Base-by-base conservation (phyloP, 2,329 filamentous ascomycete genomes). In the Alternaria consortialis region DNA sequence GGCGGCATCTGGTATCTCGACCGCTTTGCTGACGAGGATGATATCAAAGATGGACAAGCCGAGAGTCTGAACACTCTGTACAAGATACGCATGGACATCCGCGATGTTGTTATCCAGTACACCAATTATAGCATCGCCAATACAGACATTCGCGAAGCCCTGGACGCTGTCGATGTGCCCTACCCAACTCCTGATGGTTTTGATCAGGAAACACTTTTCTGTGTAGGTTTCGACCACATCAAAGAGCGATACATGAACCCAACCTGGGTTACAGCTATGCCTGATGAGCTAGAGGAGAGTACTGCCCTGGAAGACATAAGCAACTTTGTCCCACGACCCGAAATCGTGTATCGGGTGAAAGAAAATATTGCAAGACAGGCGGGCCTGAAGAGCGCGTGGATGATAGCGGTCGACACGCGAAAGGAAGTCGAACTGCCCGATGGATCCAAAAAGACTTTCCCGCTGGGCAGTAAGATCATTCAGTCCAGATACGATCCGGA, bases 41-140 rank as follows among this genome's bases (percentile, higher is more conserved):
- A 64, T 3, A 55, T 66, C n/a, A 58, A 61, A 36, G 17, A 53
- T 27, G 43, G 55, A 5, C 11, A 52, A n/a, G 63, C 61, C 11
- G 63, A 66, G 27, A 64, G 53, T 32, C 43, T 29, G 1, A 29
- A 64, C 29, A 57, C 60, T 15, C 25, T 64, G 3, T 61, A 47
- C 17, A 66, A 66, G 54, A 56, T 66, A 15, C 54, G 61, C 8
- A 57, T 66, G 17, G 59, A 60, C 34, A 53, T 62, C 15, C 51
- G 20, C 20, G 20, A 20, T 20, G 20, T 20, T 20, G 20, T 20
- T 20, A 20, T 20, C 20, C 20, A 20, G 20, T 20, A 20, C 20
- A 20, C 20, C 20, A 20, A 20, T 20, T 20, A 20, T 2, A 20
- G 20, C 2, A 20, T 20, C 20, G 20, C 20, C 20, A 20, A 20